These are phyloP conservation scores for Paradendryphiella salina DNA, from an alignment of 2,329 filamentous ascomycete species.

Conservation along the genomic window DNA sequence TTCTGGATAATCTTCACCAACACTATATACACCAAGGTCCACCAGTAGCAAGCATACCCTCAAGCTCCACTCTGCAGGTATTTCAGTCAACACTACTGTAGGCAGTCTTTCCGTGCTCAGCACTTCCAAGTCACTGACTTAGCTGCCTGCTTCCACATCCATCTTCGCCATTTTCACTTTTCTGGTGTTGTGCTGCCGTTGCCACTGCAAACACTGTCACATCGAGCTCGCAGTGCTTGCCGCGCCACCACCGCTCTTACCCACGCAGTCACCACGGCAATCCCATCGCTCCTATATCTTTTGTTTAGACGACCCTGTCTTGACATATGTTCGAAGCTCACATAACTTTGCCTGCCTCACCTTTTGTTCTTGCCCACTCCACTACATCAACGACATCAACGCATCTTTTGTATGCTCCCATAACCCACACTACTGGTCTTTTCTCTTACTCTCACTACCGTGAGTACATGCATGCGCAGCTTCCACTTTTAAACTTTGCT, in stretches of 20 bases:
- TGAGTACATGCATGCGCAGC: slow-evolving; percentile 14
- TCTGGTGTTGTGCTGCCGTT: neutral
- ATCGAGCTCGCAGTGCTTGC: slow-evolving; percentile 4
- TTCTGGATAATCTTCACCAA: neutral
- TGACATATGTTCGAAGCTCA: slow-evolving; percentile 5
- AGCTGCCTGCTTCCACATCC: neutral
- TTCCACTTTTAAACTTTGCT: slow-evolving; percentile 17
- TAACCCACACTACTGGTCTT: slow-evolving; percentile 1
- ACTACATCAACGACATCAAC: slow-evolving; percentile 4
- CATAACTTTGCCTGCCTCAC: slow-evolving; percentile 6
- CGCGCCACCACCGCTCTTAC: slow-evolving; percentile 7
- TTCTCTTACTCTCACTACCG: neutral
- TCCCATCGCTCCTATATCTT: slow-evolving; percentile 14
- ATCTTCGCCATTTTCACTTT: neutral
- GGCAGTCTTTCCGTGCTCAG: slow-evolving; percentile 14
- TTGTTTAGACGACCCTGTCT: slow-evolving; percentile 9
- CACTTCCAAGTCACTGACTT: slow-evolving; percentile 14
- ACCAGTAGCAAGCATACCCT: slow-evolving; percentile 3
- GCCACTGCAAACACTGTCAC: slow-evolving; percentile 8
- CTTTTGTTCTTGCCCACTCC: slow-evolving; percentile 5
- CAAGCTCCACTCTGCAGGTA: slow-evolving; percentile 21
- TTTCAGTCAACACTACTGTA: slow-evolving; percentile 23
- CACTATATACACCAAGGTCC: neutral
- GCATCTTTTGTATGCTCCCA: slow-evolving; percentile 1
- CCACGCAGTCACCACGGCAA: slow-evolving; percentile 18